Percentiles rank a stretch among this genome's conserved stretches.
These are phyloP conservation scores for Hirschioporus abietinus DNA, from an alignment of 768 basidiomycete species.

Conservation along the genomic window DNA sequence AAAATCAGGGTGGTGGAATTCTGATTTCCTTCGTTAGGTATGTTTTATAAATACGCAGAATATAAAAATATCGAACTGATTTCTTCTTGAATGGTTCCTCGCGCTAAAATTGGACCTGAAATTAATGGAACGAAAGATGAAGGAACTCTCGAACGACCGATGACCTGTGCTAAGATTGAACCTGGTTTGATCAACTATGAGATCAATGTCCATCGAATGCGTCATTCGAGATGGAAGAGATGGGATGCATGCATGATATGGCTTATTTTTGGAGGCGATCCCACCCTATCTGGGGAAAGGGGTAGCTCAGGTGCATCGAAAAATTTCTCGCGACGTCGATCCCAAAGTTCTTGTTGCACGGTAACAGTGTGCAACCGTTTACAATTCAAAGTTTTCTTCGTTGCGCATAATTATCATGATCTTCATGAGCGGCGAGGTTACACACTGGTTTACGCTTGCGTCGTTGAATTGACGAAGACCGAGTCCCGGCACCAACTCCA, in stretches of 20 bases:
- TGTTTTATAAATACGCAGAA: background rate
- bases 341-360: background rate
- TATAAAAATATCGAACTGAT: background rate
- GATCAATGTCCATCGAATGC: background rate
- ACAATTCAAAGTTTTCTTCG: too few species aligned
- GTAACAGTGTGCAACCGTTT: too few species aligned
- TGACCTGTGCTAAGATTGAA: background rate
- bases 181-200: background rate
- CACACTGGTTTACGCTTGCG: too few species aligned
- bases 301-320: background rate
- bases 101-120: background rate
- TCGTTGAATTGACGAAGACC: background rate
- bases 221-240: background rate
- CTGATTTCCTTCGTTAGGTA: background rate
- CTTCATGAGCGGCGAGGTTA: background rate
- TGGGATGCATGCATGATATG: background rate
- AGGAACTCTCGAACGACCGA: background rate
- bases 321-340: background rate
- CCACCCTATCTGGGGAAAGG: background rate
- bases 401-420: background rate
- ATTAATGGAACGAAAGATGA: background rate
- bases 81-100: background rate
- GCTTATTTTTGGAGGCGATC: background rate
- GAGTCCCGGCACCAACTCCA: too few species aligned
- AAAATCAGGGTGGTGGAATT: background rate